Evolutionary conservation across 2,329 filamentous ascomycete species (phyloP).

Genomic region (Nemania sp.): DNA sequence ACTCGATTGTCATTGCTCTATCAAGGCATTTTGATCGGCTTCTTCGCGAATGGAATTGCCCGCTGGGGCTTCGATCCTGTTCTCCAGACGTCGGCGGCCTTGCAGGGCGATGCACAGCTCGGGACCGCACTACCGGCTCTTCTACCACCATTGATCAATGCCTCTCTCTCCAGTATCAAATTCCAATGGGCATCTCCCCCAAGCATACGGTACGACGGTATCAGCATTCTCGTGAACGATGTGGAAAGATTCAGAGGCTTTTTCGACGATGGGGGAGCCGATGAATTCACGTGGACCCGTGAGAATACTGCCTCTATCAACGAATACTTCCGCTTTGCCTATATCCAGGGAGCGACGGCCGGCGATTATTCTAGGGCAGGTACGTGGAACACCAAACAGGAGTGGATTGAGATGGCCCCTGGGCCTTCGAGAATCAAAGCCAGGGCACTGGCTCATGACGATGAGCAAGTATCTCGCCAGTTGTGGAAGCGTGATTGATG

Average conservation of each 20-base stretch:
- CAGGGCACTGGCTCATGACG: conserved; percentile 21
- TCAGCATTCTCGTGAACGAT: conserved; percentile 82
- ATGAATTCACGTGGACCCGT: conserved; percentile 63
- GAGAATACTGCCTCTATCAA: conserved; percentile 47
- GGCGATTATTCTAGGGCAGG: conserved; percentile 79
- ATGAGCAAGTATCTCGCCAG: conserved; percentile 20
- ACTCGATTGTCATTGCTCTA: conserved; percentile 83
- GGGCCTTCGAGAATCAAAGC: conserved; percentile 58
- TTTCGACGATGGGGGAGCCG: conserved; percentile 58
- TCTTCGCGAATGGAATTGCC: conserved; percentile 93
- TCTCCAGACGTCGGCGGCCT: conserved; percentile 74
- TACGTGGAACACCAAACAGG: conserved; percentile 64
- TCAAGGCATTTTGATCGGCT: conserved; percentile 84
- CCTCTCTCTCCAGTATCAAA: conserved; percentile 64
- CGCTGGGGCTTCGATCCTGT: conserved; percentile 92
- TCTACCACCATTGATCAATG: conserved; percentile 50
- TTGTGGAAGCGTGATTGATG: conserved; percentile 7
- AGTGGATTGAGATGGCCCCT: conserved; percentile 67
- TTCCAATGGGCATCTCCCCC: conserved; percentile 57
- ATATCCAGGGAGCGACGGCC: conserved; percentile 64
- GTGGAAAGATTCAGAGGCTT: conserved; percentile 79
- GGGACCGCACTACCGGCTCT: conserved; percentile 64
- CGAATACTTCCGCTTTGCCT: conserved; percentile 80
- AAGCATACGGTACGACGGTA: conserved; percentile 66
- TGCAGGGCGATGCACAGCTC: conserved; percentile 69